Base-by-base conservation (phyloP, 2,329 filamentous ascomycete genomes). In the Lachnellula hyalina region DNA sequence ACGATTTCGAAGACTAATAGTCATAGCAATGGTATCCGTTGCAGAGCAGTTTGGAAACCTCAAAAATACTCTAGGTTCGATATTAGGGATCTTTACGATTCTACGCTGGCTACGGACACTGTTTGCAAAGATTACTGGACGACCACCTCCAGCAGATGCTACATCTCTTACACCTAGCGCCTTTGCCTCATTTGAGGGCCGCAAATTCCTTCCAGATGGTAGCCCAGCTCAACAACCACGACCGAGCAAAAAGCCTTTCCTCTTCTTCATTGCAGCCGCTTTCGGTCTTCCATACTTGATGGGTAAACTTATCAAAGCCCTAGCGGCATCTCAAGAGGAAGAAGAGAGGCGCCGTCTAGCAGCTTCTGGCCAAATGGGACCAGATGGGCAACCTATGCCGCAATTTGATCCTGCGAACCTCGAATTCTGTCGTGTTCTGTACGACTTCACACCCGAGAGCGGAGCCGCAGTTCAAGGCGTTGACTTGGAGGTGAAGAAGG, bases 271-370 rank as follows among this genome's bases (percentile, higher is more conserved):
- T 57, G 78, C 95, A 44, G 93, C 94, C 17, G 92, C 96, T 5
- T 96, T 99, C 67, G 95, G 94, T 51, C 80, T 99, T 14, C 94
- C 94, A 5, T 99, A 96, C 71, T 79, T 99, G 48, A 96, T 99
- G 92, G 87, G 89, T 73, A 99, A 96, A 75, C 83, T 96, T 63
- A 97, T 99, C 70, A 86, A 85, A 68, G 81, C 89, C 1, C 79
- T 99, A 40, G 90, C 92, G 15, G 83, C 87, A 36, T 87, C 85
- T 5, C 89, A 94, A 67, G 90, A 96, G 73, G 89, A 93, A 67
- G 89, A 95, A 67, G 84, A 90, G 71, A 80, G 81, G 55, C 77
- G 76, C 50, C 79, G 82, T 44, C 74, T 84, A 62, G 76, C 75
- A 17, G 77, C 75, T 52, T 75, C 78, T 56, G 76, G 78, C 48